phyloP scores from a whole-genome alignment of 257 asterid species.

The Scutellaria barbata region DNA sequence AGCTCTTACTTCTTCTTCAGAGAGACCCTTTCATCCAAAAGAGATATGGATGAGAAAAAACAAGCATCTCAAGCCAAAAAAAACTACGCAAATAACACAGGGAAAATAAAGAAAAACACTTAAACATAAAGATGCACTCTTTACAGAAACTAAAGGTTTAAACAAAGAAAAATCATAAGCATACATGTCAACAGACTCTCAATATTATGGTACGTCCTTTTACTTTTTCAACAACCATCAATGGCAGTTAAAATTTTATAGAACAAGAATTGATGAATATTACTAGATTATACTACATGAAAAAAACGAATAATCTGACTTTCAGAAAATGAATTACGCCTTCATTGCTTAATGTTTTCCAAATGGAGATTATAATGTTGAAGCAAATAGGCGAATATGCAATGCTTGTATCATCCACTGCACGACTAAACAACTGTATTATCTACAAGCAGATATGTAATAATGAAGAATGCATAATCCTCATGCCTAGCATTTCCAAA shows the following conservation, averaged over 20 bases:
- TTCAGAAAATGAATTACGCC: background rate
- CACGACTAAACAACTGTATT: slow-evolving; percentile 5
- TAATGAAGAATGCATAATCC: slow-evolving; percentile 4
- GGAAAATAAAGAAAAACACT: slow-evolving; percentile 7
- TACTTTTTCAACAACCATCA: slow-evolving; percentile 14
- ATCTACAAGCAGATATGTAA: background rate
- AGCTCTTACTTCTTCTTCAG: slow-evolving; percentile 97
- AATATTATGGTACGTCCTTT: slow-evolving; percentile 1
- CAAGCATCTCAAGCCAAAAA: slow-evolving; percentile 23
- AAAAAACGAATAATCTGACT: background rate
- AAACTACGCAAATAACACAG: background rate
- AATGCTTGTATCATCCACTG: slow-evolving; percentile 16
- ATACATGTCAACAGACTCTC: slow-evolving; percentile 15
- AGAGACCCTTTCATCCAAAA: slow-evolving; percentile 74
- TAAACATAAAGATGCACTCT: background rate
- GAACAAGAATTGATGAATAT: background rate
- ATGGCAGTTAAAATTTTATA: background rate
- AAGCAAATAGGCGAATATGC: background rate
- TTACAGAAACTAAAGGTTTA: background rate
- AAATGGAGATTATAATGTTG: slow-evolving; percentile 25
- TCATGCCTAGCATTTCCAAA: slow-evolving; percentile 23
- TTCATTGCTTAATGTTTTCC: background rate
- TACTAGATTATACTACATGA: slow-evolving; percentile 7
- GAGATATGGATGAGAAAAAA: slow-evolving; percentile 30
- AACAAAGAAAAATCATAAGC: slow-evolving; percentile 9